Percentiles rank a stretch among this genome's conserved stretches.
These are phyloP conservation scores for Venturia effusa DNA, from an alignment of 2,329 filamentous ascomycete species.

Conservation along the genomic window DNA sequence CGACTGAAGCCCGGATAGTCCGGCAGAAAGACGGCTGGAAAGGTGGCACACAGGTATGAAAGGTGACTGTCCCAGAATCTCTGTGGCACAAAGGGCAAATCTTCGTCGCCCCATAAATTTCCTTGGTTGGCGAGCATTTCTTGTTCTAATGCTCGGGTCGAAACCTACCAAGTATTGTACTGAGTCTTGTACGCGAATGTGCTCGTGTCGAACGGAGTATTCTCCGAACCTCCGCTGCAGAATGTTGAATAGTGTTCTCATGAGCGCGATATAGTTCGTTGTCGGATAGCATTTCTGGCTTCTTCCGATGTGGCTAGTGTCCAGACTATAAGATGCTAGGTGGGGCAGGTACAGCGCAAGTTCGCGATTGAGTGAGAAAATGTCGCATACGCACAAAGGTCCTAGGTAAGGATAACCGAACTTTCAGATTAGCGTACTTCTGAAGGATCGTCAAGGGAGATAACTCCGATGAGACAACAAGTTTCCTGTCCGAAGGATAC, in stretches of 20 bases:
- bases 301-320: too few relatives aligned
- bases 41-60: not conserved
- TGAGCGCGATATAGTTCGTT: not conserved
- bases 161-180: not conserved
- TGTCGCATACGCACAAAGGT: not conserved
- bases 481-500: not conserved
- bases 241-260: not conserved
- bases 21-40: not conserved
- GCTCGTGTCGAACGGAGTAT: not conserved
- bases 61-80: not conserved
- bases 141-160: not conserved
- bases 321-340: too few relatives aligned
- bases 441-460: not conserved
- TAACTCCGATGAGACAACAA: not conserved
- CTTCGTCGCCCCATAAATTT: not conserved
- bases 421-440: not conserved
- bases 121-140: not conserved
- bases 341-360: not conserved
- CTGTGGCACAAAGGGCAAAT: not conserved
- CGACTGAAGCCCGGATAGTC: not conserved
- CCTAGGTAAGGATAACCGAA: not conserved
- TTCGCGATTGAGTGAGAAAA: not conserved
- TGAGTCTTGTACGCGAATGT: not conserved
- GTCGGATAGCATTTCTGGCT: not conserved
- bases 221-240: not conserved